These are phyloP conservation scores for Aschersonia sp. DNA, from an alignment of 2,329 filamentous ascomycete genomes.

Conservation along the genomic window DNA sequence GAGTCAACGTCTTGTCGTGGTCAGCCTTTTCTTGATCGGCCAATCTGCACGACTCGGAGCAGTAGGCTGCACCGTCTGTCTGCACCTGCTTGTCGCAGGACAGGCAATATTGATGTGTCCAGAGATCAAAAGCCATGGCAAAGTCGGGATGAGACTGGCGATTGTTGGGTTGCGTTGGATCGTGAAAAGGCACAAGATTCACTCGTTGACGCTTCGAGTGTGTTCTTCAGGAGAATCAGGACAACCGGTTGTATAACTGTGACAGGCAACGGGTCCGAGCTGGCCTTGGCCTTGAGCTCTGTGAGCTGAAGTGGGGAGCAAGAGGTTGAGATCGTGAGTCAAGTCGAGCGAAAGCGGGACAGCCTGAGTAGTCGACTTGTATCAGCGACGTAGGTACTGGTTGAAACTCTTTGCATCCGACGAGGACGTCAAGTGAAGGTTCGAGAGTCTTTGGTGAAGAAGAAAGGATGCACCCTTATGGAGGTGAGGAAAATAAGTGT, in stretches of 20 bases:
- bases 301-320: constrained; percentile 1
- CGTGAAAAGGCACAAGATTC: too few relatives aligned
- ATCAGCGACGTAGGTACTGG: constrained; percentile 1
- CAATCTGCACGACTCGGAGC: constrained; percentile 80
- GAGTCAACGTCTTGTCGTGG: constrained; percentile 55
- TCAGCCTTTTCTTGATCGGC: constrained; percentile 77
- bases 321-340: constrained; percentile 8
- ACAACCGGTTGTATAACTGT: background rate
- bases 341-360: constrained; percentile 7
- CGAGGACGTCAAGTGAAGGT: background rate
- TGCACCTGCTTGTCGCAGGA: constrained; percentile 70
- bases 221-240: too few relatives aligned
- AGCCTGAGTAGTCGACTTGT: constrained; percentile 2
- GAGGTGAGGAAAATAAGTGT: too few relatives aligned
- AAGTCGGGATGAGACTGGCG: constrained; percentile 2
- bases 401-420: background rate
- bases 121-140: constrained; percentile 42
- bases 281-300: background rate
- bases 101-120: constrained; percentile 88
- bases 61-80: constrained; percentile 70
- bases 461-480: too few relatives aligned
- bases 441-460: too few relatives aligned
- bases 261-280: background rate
- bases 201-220: too few relatives aligned
- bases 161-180: constrained; percentile 9